These are phyloP conservation scores for Tricholoma terreum DNA, from an alignment of 768 basidiomycete species.

Conservation along the genomic window DNA sequence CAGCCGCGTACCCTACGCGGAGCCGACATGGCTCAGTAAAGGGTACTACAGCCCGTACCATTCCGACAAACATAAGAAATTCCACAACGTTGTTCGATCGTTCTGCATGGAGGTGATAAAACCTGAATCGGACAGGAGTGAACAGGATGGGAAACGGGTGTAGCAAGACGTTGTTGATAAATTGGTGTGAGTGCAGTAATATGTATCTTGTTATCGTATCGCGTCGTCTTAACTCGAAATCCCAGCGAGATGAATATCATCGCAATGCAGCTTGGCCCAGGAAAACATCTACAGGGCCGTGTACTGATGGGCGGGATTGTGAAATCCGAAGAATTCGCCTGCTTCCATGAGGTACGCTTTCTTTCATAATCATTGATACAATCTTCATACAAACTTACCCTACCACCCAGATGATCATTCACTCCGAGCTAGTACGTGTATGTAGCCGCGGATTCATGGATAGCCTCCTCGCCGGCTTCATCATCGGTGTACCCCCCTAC, in stretches of 20 bases:
- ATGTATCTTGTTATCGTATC: not conserved
- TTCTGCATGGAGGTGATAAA: conserved; percentile 75
- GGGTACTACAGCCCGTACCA: conserved; percentile 79
- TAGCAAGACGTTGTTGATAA: conserved; percentile 83
- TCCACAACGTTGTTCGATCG: conserved; percentile 72
- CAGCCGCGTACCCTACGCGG: conserved; percentile 79
- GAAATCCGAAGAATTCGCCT: conserved; percentile 84
- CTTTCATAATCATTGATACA: not conserved
- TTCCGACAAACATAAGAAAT: conserved; percentile 65
- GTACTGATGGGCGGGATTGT: conserved; percentile 73
- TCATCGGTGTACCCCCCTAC: conserved; percentile 89
- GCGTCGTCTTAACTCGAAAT: not conserved
- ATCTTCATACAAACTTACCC: too few relatives aligned
- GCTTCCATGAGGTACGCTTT: conserved; percentile 85
- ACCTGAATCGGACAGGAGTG: conserved; percentile 73
- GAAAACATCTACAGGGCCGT: conserved; percentile 82
- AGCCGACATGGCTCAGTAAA: conserved; percentile 73
- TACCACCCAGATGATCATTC: conserved; percentile 61
- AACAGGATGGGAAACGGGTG: conserved; percentile 85
- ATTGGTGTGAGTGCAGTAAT: conserved; percentile 51
- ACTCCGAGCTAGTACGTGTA: conserved; percentile 78
- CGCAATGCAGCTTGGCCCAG: conserved; percentile 89
- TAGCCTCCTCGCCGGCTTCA: conserved; percentile 74
- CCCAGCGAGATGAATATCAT: conserved; percentile 73
- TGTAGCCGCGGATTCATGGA: conserved; percentile 87